Evolutionary conservation across 2,329 filamentous ascomycete species (phyloP), one percentile per base, ranked within the genome.

Genomic region (Aspergillus quadrilineatus): DNA sequence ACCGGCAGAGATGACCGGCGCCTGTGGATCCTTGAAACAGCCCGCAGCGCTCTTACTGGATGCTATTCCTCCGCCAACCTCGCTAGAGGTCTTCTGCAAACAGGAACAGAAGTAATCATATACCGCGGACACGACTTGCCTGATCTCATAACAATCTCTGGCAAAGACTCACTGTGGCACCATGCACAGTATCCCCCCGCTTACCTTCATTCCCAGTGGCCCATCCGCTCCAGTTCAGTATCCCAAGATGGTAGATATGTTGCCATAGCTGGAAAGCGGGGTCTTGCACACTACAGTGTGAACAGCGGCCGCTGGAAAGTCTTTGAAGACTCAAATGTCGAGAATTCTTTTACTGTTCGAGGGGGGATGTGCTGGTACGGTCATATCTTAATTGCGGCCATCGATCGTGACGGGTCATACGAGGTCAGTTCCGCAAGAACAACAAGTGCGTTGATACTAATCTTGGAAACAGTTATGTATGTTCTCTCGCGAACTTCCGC

Each of bases 311-410:
- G 94, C 57, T 99, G 94, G 94, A 97, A 96, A 71, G 95, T 89
- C 0, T 99, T 99, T 71, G 83, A 88, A 48, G 91, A 92, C 65
- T 83, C 87, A 28, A 85, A 83, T 30, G 83, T 88, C 68, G 94
- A 97, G 73, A 92, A 92, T 65, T 90, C 92, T 60, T 99, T 99
- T 69, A 86, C 91, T 26, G 90, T 99, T 12, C 83, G 92, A 60
- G 94, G 94, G 48, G 94, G 94, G 6, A 96, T 99, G 92, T 97
- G 93, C 71, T 99, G 94, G 94, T 92, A 96, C 70, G 92, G 96
- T 63, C 93, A 99, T 74, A 89, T 97, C 32, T 80, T 99, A 15
- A 90, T 97, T 55, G 92, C 92, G 39, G 92, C 93, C 4, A 88
- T 97, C n/a, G 94, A 99, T 73, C 87, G 85, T 53, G 89, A 89